A percentile compares a stretch with the other conserved stretches of the same genome.
phyloP scores from a whole-genome alignment of 169 alveolate genomes.

The Plasmodium gonderi region DNA sequence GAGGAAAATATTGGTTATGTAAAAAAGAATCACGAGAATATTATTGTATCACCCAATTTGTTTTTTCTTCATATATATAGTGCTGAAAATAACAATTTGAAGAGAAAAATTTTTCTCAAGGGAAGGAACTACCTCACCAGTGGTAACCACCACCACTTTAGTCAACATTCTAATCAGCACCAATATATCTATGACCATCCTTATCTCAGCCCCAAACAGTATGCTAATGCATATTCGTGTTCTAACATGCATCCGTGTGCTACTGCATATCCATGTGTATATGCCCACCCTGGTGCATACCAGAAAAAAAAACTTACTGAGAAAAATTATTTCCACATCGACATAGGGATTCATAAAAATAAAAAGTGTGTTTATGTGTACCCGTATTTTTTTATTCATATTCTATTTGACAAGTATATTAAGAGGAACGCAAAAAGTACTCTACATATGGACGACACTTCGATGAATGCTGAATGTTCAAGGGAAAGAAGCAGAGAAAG shows the following conservation, averaged over 20 bases:
- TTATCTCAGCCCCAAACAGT: not conserved
- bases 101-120: not conserved
- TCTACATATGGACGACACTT: too few species aligned
- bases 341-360: conserved; percentile 6
- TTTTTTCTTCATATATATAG: conserved; percentile 2
- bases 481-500: too few species aligned
- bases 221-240: too few species aligned
- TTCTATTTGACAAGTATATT: not conserved
- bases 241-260: too few species aligned
- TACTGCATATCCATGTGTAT: too few species aligned
- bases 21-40: not conserved
- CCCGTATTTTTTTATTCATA: conserved; percentile 4
- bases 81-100: not conserved
- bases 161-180: not conserved
- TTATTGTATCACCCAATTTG: conserved; percentile 12
- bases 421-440: not conserved
- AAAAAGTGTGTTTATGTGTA: conserved; percentile 21
- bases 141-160: not conserved
- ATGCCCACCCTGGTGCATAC: not conserved
- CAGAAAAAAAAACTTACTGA: not conserved
- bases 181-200: not conserved
- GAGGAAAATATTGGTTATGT: conserved; percentile 32
- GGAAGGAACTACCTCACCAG: not conserved
- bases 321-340: conserved; percentile 22
- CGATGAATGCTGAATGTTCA: too few species aligned